Evolutionary conservation across 495 filamentous ascomycete species (phyloP), one percentile per base, ranked within the genome.

Genomic region (Poronia punctata): DNA sequence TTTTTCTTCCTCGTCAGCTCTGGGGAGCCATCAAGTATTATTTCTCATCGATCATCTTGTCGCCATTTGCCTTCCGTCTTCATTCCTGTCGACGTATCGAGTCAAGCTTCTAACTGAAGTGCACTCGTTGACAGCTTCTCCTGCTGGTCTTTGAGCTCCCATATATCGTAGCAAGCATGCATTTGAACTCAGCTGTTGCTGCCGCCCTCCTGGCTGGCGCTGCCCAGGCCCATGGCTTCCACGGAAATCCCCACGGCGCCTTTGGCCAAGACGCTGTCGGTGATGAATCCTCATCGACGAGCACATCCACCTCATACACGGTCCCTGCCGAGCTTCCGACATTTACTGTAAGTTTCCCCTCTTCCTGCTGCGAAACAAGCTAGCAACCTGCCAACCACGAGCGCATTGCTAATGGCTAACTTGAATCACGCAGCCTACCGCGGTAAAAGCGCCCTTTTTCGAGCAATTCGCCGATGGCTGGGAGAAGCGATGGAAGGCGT

Each of bases 381-480:
- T 7, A 27, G 7, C 24, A 7, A 7, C 24, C 24, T 27, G n/a
- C 24, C 7, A n/a, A 27, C 24, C 24, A 27, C 24, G 24, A 27
- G 24, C 24, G 24, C n/a, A 19, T 43, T 58, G 46, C 62, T 68
- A 39, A 69, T 50, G 30, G 23, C 16, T 38, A 22, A 28, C n/a
- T n/a, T 19, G 25, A 2, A 8, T 22, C 18, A 36, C 43, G 6
- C 23, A 96, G 90, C 90, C 93, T 35, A 82, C 85, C 36, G 72
- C 72, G 40, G 67, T 97, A 56, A 86, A 97, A 66, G 93, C 84
- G 45, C 85, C 88, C 27, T 97, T 99, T 80, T 67, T 96, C 42
- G 93, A 99, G 70, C 93, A 99, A 65, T 99, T 99, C 74, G 94
- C 86, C 64, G 80, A 88, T 43, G 90, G 84, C 67, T 96, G 92